These are phyloP conservation scores for Penicillium sp. DNA, from an alignment of 2,329 filamentous ascomycete species.

Conservation along the genomic window DNA sequence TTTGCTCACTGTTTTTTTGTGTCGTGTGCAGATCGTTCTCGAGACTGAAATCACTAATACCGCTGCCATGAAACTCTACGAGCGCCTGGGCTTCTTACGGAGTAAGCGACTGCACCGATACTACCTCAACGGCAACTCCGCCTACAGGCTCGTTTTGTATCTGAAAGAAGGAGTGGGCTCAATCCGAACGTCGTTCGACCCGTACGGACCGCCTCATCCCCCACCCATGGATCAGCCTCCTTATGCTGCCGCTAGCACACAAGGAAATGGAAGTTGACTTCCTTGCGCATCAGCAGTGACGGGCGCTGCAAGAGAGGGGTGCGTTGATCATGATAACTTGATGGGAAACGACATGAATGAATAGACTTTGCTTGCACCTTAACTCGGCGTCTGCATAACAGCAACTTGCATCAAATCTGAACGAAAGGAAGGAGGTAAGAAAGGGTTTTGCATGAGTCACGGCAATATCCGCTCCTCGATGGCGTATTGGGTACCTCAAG, in stretches of 20 bases:
- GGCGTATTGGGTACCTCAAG: not conserved
- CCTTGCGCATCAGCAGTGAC: not conserved
- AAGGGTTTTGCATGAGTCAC: not conserved
- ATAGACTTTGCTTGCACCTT: slow-evolving; percentile 18
- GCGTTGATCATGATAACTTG: slow-evolving; percentile 13
- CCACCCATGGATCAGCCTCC: slow-evolving; percentile 9
- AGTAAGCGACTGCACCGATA: slow-evolving; percentile 94
- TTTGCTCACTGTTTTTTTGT: slow-evolving; percentile 12
- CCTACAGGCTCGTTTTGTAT: slow-evolving; percentile 83
- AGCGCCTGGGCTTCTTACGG: slow-evolving; percentile 84
- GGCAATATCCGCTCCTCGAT: not conserved
- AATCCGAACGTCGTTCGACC: slow-evolving; percentile 43
- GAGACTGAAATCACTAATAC: slow-evolving; percentile 95
- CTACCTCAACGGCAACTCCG: slow-evolving; percentile 94
- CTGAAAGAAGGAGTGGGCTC: slow-evolving; percentile 63
- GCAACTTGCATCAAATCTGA: not conserved
- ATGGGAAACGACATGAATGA: slow-evolving; percentile 28
- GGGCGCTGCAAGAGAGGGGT: not conserved
- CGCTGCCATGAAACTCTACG: slow-evolving; percentile 88
- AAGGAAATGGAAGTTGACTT: slow-evolving; percentile 26
- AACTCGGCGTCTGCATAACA: slow-evolving; percentile 13
- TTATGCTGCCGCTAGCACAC: slow-evolving; percentile 22
- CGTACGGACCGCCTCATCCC: slow-evolving; percentile 27
- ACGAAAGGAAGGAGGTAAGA: not conserved
- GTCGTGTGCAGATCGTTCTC: slow-evolving; percentile 66